These are phyloP conservation scores for Pseudogymnoascus sp. DNA, from an alignment of 2,329 filamentous ascomycete species.

Conservation along the genomic window DNA sequence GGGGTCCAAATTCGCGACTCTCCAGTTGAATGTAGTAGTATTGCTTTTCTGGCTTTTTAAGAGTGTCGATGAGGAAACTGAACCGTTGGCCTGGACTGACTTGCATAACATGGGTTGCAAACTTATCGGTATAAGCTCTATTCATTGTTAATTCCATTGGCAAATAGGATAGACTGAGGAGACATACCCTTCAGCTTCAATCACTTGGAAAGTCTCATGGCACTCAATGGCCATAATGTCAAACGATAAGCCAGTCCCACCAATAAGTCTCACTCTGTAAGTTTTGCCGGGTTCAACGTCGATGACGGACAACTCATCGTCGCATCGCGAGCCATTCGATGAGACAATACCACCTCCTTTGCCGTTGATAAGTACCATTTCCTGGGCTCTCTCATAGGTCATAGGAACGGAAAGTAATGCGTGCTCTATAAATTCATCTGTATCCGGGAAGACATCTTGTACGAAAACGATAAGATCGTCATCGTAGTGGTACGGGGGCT, in stretches of 20 bases:
- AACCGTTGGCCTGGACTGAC: conserved; percentile 42
- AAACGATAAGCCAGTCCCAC: conserved; percentile 45
- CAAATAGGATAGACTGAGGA: neutral
- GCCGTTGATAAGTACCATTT: conserved; percentile 50
- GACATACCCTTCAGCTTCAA: conserved; percentile 47
- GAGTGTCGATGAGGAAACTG: conserved; percentile 38
- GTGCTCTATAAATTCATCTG: conserved; percentile 41
- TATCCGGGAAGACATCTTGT: conserved; percentile 47
- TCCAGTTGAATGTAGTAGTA: conserved; percentile 36
- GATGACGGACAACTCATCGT: conserved; percentile 37
- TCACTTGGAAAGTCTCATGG: conserved; percentile 47
- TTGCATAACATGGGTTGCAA: conserved; percentile 35
- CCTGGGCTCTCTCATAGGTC: conserved; percentile 49
- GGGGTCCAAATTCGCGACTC: conserved; percentile 33
- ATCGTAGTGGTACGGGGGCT: conserved; percentile 49
- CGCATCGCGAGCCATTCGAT: conserved; percentile 21
- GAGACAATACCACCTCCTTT: conserved; percentile 25
- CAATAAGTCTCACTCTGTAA: conserved; percentile 54
- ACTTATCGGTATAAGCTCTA: conserved; percentile 32
- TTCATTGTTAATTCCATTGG: conserved; percentile 15
- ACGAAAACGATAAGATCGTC: conserved; percentile 49
- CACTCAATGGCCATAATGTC: conserved; percentile 46
- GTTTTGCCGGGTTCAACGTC: conserved; percentile 50
- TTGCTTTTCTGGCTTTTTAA: conserved; percentile 26
- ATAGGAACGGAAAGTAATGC: conserved; percentile 43